Evolutionary conservation across 2,329 filamentous ascomycete species (phyloP).

Genomic region (Aspergillus versicolor): DNA sequence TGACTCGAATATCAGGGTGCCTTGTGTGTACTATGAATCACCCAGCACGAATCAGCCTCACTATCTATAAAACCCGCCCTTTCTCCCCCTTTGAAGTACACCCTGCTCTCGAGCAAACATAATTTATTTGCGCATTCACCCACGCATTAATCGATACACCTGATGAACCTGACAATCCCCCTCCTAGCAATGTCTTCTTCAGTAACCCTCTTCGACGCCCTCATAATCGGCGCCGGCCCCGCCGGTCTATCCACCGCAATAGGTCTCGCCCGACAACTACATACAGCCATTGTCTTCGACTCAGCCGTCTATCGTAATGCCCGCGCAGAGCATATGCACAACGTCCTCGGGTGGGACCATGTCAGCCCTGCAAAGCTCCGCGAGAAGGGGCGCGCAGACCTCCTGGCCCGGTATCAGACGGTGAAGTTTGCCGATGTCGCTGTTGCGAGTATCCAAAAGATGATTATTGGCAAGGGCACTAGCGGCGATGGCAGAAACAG

Average conservation of each 20-base stretch:
- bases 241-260: conserved; percentile 51
- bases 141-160: background rate
- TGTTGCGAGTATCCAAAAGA: conserved; percentile 21
- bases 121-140: background rate
- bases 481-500: no score
- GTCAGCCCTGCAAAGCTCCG: conserved; percentile 1
- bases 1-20: no score
- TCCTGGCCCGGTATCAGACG: conserved; percentile 6
- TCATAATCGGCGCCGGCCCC: conserved; percentile 55
- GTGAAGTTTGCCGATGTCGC: background rate
- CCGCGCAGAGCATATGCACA: conserved; percentile 56
- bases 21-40: no score
- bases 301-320: conserved; percentile 56
- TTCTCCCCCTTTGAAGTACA: background rate
- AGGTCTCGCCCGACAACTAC: conserved; percentile 54
- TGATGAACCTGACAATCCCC: background rate
- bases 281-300: conserved; percentile 55
- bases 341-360: conserved; percentile 49
- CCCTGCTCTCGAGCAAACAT: background rate
- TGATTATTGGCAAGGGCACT: background rate
- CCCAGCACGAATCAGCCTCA: no score
- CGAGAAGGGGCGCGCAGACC: background rate
- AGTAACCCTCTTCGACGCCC: conserved; percentile 45
- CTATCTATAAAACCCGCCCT: background rate
- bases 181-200: background rate